Percentiles rank a stretch among this genome's conserved stretches.
phyloP scores from a whole-genome alignment of 2,329 filamentous ascomycete genomes.

The Gaeumannomyces sp. region DNA sequence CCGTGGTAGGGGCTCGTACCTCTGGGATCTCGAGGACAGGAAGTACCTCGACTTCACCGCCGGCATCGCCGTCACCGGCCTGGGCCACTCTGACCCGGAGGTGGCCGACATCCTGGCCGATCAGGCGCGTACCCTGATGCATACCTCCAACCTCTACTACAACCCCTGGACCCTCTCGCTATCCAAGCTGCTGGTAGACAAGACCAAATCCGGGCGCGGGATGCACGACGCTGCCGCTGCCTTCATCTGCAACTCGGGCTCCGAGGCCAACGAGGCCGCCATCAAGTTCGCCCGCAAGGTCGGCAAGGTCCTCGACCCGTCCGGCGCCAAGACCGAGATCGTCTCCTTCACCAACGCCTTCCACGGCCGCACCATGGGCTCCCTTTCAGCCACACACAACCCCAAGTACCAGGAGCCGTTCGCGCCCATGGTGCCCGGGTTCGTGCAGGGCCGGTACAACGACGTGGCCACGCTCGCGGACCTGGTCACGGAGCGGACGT shows the following conservation, averaged over 20 bases:
- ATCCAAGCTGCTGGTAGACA: conserved; percentile 76
- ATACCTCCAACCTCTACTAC: conserved; percentile 94
- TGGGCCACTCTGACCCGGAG: conserved; percentile 84
- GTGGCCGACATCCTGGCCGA: conserved; percentile 63
- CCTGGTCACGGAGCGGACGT: conserved; percentile 78
- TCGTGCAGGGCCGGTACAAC: conserved; percentile 81
- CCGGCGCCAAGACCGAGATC: conserved; percentile 70
- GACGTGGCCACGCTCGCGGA: conserved; percentile 65
- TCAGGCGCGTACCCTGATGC: conserved; percentile 68
- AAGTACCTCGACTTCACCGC: conserved; percentile 92
- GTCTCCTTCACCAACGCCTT: conserved; percentile 91
- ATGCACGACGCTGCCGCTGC: conserved; percentile 77
- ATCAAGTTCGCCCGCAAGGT: conserved; percentile 95
- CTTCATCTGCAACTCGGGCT: conserved; percentile 94
- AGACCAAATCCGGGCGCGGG: conserved; percentile 69
- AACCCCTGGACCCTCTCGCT: conserved; percentile 92
- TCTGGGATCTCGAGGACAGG: conserved; percentile 86
- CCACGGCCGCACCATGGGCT: conserved; percentile 94
- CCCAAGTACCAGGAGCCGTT: conserved; percentile 97
- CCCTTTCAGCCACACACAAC: conserved; percentile 92
- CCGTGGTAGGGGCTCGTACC: conserved; percentile 75
- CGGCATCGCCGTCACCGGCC: conserved; percentile 88
- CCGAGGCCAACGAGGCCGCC: conserved; percentile 94
- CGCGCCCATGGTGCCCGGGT: conserved; percentile 90
- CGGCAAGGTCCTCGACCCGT: conserved; percentile 67